Evolutionary conservation across 1,139 yeast species (phyloP).

Genomic region (Scheffersomyces stambukii): DNA sequence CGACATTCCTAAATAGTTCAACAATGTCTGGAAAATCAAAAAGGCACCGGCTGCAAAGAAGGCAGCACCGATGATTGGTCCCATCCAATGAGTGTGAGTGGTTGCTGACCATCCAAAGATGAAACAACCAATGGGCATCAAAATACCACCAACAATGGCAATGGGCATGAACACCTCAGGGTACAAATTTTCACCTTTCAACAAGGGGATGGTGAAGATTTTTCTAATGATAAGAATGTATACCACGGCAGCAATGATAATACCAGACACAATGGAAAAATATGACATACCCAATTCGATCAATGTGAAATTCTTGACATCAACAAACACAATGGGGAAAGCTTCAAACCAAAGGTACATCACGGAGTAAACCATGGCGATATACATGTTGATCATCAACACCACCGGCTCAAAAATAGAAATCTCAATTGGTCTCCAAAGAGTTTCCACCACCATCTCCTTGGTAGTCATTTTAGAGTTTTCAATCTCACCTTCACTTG

Average conservation of each 20-base stretch:
- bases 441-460: constrained; percentile 30
- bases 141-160: constrained; percentile 39
- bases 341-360: constrained; percentile 60
- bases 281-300: constrained; percentile 48
- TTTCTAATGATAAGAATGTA: constrained; percentile 20
- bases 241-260: constrained; percentile 20
- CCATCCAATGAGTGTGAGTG: constrained; percentile 38
- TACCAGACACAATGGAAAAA: constrained; percentile 43
- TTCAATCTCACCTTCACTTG: constrained; percentile 27
- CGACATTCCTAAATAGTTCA: constrained; percentile 28
- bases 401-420: constrained; percentile 42
- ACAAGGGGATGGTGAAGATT: constrained; percentile 21
- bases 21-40: constrained; percentile 37
- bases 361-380: constrained; percentile 51
- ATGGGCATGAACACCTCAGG: constrained; percentile 43
- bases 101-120: constrained; percentile 51
- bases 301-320: constrained; percentile 42
- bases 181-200: constrained; percentile 17
- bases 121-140: constrained; percentile 43
- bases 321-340: constrained; percentile 51
- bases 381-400: constrained; percentile 44
- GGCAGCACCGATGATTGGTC: constrained; percentile 38
- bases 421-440: constrained; percentile 49
- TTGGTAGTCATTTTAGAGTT: constrained; percentile 13
- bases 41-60: constrained; percentile 35